phyloP scores from a whole-genome alignment of 768 basidiomycete species.

The Gloeopeniophorella convolvens region DNA sequence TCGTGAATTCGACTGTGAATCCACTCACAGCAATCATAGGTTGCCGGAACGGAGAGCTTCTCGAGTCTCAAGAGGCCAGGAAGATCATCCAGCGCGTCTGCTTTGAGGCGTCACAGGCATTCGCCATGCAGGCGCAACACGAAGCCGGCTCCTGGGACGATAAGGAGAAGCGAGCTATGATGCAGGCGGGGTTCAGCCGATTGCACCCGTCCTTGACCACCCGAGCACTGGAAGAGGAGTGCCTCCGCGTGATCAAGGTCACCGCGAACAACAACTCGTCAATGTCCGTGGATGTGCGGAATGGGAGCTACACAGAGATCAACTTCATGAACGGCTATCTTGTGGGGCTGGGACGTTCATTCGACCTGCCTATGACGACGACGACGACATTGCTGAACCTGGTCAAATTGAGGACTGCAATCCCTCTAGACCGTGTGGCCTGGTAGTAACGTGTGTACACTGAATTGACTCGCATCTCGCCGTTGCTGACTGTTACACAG shows the following conservation, averaged over 20 bases:
- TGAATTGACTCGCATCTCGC: background rate
- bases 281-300: conserved; percentile 68
- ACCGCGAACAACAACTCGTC: conserved; percentile 72
- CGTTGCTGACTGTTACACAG: too few species aligned
- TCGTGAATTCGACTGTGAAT: conserved; percentile 76
- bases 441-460: conserved; percentile 4
- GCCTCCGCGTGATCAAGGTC: conserved; percentile 45
- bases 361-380: conserved; percentile 52
- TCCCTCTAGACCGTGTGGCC: conserved; percentile 46
- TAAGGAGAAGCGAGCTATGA: conserved; percentile 19
- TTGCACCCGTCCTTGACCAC: conserved; percentile 43
- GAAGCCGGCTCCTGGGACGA: conserved; percentile 24
- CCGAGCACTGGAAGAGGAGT: conserved; percentile 46
- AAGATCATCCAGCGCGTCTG: conserved; percentile 51
- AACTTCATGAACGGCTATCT: conserved; percentile 82
- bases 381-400: conserved; percentile 51
- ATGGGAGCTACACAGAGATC: conserved; percentile 65
- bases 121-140: conserved; percentile 45
- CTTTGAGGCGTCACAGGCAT: conserved; percentile 61
- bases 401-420: conserved; percentile 48
- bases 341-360: conserved; percentile 48
- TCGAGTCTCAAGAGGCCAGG: conserved; percentile 37
- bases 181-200: conserved; percentile 28
- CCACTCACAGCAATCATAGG: conserved; percentile 78
- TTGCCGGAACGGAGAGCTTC: conserved; percentile 73